Evolutionary conservation across 2,329 filamentous ascomycete genomes (phyloP), one percentile per base, ranked within the genome.

Genomic region (Penicillium nordicum): DNA sequence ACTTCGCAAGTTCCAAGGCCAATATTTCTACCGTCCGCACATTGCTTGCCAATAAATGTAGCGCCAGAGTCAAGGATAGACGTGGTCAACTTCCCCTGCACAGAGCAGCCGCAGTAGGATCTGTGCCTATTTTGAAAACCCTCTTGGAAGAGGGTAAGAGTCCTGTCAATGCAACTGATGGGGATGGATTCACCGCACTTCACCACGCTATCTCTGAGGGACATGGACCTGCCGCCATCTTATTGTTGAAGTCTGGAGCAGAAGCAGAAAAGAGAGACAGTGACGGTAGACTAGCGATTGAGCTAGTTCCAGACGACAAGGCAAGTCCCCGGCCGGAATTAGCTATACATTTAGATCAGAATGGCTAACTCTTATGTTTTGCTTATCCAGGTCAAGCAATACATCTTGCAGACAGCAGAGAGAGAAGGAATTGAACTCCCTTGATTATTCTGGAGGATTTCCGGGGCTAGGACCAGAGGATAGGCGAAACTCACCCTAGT

Each of bases 1-100:
- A 97, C 74, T 96, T 97, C 70, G 86, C 92, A 47, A 88, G 90
- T 14, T 96, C 92, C 32, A 99, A 99, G 75, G 85, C 85, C 67
- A 92, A 96, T 70, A 79, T 97, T 43, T 90, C 95, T 61, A 81
- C 89, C 7, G 91, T 91, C 27, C 87, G 87, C 47, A 85, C 85
- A 56, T 83, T 99, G n/a, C 76, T 99, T 38, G 80, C 83, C 18
- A 81, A 86, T 65, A 88, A 89, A 56, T 93, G 91, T 12, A 91
- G 88, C 5, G 84, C 92, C 1, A 81, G 93, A 27, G 82, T 92
- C 2, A 90, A 90, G 61, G 94, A 99, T 71, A 89, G 85, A 68
- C 84, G 92, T 30, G 90, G 90, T n/a, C 93, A 97, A 71, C 85
- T 97, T 55, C 84, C 95, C 7, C 82, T 99, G 27, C 95, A 99